These are phyloP conservation scores for Solanum gracilifrons DNA, from an alignment of 257 asterid genomes.

Conservation along the genomic window DNA sequence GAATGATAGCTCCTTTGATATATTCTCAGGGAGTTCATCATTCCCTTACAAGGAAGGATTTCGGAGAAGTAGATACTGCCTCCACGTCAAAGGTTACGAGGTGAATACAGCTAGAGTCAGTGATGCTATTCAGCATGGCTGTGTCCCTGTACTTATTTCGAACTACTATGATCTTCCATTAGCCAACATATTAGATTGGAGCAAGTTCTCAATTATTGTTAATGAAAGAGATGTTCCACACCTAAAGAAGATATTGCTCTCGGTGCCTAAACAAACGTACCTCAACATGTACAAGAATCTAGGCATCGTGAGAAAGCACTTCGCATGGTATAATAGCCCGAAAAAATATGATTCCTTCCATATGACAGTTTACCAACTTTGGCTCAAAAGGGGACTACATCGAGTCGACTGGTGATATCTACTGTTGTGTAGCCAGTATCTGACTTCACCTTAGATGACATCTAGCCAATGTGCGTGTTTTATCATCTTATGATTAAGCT, in stretches of 20 bases:
- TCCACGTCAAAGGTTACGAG: constrained; percentile 74
- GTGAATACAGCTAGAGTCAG: constrained; percentile 79
- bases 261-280: constrained; percentile 37
- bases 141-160: constrained; percentile 66
- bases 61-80: constrained; percentile 62
- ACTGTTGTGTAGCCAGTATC: background rate
- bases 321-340: constrained; percentile 50
- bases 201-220: constrained; percentile 47
- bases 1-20: constrained; percentile 44
- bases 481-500: background rate
- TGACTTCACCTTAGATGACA: background rate
- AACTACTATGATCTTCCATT: constrained; percentile 75
- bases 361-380: constrained; percentile 75
- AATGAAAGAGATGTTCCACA: constrained; percentile 33
- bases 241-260: constrained; percentile 37
- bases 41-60: constrained; percentile 62
- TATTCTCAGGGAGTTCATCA: constrained; percentile 39
- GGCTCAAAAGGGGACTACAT: constrained; percentile 56
- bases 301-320: constrained; percentile 50
- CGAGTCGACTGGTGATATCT: constrained; percentile 3
- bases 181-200: constrained; percentile 62
- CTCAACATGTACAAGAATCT: constrained; percentile 35
- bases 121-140: constrained; percentile 69
- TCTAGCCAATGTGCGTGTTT: background rate
- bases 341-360: constrained; percentile 44